Conservation (phyloP, 345 rosid species). For the Erodium maritimum region DNA sequence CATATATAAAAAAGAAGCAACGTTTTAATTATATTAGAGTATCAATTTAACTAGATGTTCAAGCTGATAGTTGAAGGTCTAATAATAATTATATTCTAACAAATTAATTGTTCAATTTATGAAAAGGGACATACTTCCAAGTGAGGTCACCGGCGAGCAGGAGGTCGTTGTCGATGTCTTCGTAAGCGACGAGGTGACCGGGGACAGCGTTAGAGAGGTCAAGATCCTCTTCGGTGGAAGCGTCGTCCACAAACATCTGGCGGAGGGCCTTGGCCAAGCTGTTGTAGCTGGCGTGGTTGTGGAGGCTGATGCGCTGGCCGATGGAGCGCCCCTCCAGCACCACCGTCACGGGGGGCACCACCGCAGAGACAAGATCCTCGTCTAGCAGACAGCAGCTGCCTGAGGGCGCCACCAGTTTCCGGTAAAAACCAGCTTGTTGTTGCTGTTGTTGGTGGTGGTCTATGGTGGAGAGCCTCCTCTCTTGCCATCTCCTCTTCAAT, state of each 20-base stretch:
- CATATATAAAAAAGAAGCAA: no score
- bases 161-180: conserved; percentile 85
- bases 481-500: conserved; percentile 40
- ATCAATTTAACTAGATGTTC: no score
- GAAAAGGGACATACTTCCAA: conserved; percentile 55
- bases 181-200: conserved; percentile 70
- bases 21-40: no score
- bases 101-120: no score
- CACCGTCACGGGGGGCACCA: conserved; percentile 74
- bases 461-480: conserved; percentile 19
- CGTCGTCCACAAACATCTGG: conserved; percentile 65
- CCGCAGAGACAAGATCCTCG: conserved; percentile 52
- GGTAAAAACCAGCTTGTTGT: conserved; percentile 14
- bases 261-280: conserved; percentile 73
- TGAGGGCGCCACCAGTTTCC: no score
- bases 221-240: conserved; percentile 26
- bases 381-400: conserved; percentile 28
- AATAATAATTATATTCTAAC: no score
- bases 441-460: conserved; percentile 8
- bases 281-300: conserved; percentile 63
- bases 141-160: conserved; percentile 88
- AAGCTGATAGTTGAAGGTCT: no score
- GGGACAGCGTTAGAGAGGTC: conserved; percentile 80
- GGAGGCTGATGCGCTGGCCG: conserved; percentile 73
- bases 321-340: conserved; percentile 84